Base-by-base conservation (phyloP, 257 asterid genomes). In the Echium plantagineum region DNA sequence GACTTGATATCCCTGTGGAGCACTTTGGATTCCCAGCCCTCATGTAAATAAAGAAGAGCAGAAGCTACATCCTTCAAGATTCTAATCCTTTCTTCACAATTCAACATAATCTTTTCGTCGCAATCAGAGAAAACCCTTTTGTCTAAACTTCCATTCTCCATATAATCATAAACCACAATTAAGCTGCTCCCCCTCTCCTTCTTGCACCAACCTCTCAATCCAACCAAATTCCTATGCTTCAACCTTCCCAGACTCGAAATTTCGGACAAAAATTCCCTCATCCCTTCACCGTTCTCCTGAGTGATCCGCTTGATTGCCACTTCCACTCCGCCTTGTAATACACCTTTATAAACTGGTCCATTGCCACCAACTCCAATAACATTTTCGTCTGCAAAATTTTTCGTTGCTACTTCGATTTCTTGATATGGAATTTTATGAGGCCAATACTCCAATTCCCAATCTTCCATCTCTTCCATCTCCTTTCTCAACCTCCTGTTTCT, bases 371-470 rank as follows among this genome's bases (percentile, higher is more conserved):
- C 20, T 0, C 95, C 95, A 49, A 84, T 80, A 38, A 86, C 86
- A 62, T 80, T 78, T 24, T 72, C 78, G 15, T 84, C 94, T 10
- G 90, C 59, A 54, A 82, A 84, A 18, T 69, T 71, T 55, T 84
- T 80, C 0, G 94, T 86, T 17, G 90, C 95, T 2, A 76, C 74
- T 24, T 84, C 83, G 55, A 86, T 84, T 67, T 86, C 90, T 58
- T 70, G 86, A 60, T 80, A 86, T 55, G 70, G 60, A 30, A 86
- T 77, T 62, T 84, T 77, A 58, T 86, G 94, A 3, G 95, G 95
- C 95, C 95, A 86, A 57, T 86, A 86, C 65, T 86, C 94, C 61
- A 78, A 65, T 63, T 86, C 95, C 95, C 94, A 84, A 57, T 81
- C 94, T 72, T 86, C 94, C 80, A 76, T 81, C 9, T 86, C 87